Evolutionary conservation across 345 rosid species (phyloP), one percentile per base, ranked within the genome.

Genomic region (Brassica carinata): DNA sequence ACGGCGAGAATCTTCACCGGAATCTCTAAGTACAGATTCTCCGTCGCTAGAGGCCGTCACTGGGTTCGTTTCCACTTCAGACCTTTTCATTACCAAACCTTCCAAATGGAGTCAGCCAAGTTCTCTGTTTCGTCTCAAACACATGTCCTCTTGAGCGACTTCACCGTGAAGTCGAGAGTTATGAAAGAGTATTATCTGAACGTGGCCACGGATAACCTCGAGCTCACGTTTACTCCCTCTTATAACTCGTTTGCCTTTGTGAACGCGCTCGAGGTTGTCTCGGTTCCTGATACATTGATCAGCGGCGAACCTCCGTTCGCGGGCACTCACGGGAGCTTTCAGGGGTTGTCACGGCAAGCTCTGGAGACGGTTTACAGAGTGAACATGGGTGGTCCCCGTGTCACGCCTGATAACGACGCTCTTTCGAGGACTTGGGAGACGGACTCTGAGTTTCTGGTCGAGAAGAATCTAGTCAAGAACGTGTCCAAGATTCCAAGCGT

Each of bases 1-100:
- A 90, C 98, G 4, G 98, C 96, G 0, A 86, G 92, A 78, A 84
- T 95, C 84, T 87, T 91, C 74, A 77, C 85, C 8, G 88, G 85
- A 40, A 73, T 84, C 72, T 86, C 99, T 0, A 93, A 73, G 81
- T 95, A 91, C 85, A 84, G 79, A 26, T 93, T 95, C 74, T 45
- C 89, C 8, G 83, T 95, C 29, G 36, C 81, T 67, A 74, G 61
- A 75, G 99, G 96, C 71, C 85, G 98, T 43, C 97, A 90, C 85
- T 95, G 97, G 97, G 81, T 95, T 78, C 98, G 99, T 62, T 85
- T 95, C 53, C 90, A 95, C 79, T 93, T 95, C 84, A 81, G 75
- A 53, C 93, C 98, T 5, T 95, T 93, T 74, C 83, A 79, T 59
- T 79, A 79, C 72, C 82, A 75, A 30, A 84, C 71, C 72, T 91